Evolutionary conservation across 2,329 filamentous ascomycete genomes (phyloP).

Genomic region (Sporothrix pseudoabietina): DNA sequence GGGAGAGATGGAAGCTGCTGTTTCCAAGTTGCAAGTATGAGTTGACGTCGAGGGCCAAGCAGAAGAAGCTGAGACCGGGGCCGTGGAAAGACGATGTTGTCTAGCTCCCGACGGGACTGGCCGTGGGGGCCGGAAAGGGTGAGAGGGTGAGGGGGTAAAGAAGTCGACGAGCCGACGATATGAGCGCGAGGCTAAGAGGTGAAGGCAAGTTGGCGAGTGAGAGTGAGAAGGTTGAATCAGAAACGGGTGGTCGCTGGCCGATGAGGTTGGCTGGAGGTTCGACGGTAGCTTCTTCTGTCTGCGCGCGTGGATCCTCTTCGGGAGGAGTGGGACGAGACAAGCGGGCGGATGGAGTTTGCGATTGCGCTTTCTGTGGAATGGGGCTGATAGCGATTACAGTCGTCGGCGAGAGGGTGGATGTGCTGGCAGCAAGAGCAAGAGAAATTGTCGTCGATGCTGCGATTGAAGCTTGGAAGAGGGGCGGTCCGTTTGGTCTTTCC

Average conservation of each 20-base stretch:
- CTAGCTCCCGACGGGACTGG: background rate
- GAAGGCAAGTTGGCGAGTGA: background rate
- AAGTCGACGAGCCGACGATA: no score
- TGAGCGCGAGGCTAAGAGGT: background rate
- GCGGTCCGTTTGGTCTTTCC: background rate
- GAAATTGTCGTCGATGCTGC: background rate
- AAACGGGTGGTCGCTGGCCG: background rate
- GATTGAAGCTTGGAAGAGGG: constrained; percentile 6
- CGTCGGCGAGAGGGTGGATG: background rate
- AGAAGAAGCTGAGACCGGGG: constrained; percentile 1
- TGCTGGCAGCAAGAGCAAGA: background rate
- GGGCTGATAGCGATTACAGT: background rate
- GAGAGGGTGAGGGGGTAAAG: background rate
- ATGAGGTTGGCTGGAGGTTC: background rate
- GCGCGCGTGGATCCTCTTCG: constrained; percentile 2
- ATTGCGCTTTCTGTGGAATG: background rate
- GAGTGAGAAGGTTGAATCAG: background rate
- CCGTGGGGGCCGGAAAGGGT: background rate
- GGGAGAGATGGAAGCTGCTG: background rate
- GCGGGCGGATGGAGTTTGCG: constrained; percentile 1
- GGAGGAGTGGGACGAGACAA: constrained; percentile 9
- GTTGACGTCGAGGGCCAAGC: background rate
- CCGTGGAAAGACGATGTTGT: background rate
- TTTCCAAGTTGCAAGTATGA: background rate
- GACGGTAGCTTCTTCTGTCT: background rate